Percentiles rank a stretch among this genome's conserved stretches.
Evolutionary conservation across 331 rosid species (phyloP).

Genomic region (Cydonia oblonga): DNA sequence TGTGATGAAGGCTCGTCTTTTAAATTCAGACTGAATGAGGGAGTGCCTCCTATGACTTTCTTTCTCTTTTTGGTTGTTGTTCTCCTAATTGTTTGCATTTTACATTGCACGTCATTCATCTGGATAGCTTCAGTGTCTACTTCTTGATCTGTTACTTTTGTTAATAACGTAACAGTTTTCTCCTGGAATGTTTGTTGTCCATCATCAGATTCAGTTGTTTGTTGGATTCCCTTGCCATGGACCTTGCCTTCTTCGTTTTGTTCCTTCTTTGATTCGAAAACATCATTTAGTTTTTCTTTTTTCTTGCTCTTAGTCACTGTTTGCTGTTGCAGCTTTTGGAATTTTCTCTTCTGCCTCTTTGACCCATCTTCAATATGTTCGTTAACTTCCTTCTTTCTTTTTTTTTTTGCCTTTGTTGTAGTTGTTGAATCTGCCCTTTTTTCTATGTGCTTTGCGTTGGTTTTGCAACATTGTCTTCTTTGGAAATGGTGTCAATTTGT

Average conservation of each 20-base stretch:
- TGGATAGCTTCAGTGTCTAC: neutral
- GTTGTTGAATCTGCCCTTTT: too few relatives aligned
- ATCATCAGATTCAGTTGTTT: too few relatives aligned
- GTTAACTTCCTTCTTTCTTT: neutral
- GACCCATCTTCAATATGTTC: neutral
- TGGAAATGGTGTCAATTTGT: accelerated
- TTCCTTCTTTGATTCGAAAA: neutral
- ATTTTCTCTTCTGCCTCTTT: too few relatives aligned
- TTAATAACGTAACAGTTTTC: too few relatives aligned
- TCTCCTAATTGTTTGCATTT: too few relatives aligned
- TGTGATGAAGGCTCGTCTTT: neutral
- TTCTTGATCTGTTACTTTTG: neutral
- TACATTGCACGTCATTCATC: neutral
- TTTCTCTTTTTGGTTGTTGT: too few relatives aligned
- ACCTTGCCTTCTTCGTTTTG: too few relatives aligned
- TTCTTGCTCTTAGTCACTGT: neutral
- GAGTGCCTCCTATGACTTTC: too few relatives aligned
- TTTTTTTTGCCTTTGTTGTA: too few relatives aligned
- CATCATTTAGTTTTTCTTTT: accelerated
- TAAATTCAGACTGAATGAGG: too few relatives aligned
- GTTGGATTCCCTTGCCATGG: neutral
- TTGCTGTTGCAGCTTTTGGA: neutral
- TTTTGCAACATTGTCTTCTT: too few relatives aligned
- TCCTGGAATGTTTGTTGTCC: neutral
- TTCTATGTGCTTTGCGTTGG: too few relatives aligned